These are phyloP conservation scores for Allomyces javanicus DNA, from an alignment of 192 early-diverging fungal species.

Conservation along the genomic window DNA sequence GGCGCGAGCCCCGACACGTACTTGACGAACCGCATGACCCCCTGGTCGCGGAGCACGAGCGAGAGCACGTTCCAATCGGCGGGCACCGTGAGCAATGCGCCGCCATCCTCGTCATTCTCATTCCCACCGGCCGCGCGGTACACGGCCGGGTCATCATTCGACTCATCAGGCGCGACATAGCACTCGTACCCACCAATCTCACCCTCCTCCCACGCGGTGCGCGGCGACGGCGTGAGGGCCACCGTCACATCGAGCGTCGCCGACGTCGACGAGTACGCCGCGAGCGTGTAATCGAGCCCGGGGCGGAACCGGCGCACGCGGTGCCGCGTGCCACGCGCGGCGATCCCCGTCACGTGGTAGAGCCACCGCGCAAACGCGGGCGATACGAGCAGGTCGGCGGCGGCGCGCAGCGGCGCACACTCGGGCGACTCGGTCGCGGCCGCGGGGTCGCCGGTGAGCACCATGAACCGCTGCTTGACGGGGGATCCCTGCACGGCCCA, in stretches of 20 bases:
- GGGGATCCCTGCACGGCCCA: slow-evolving; percentile 46
- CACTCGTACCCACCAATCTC: slow-evolving; percentile 57
- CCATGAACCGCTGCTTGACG: slow-evolving; percentile 40
- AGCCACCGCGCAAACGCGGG: slow-evolving; percentile 42
- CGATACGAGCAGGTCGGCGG: slow-evolving; percentile 23
- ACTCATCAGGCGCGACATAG: slow-evolving; percentile 47
- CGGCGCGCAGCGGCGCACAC: slow-evolving; percentile 13
- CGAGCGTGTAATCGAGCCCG: slow-evolving; percentile 65
- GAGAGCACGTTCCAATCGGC: slow-evolving; percentile 43
- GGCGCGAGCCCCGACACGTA: slow-evolving; percentile 58
- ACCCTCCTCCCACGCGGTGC: slow-evolving; percentile 30
- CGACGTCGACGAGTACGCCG: slow-evolving; percentile 27
- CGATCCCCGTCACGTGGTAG: slow-evolving; percentile 26
- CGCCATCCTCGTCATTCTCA: slow-evolving; percentile 30
- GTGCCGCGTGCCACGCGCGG: slow-evolving; percentile 19
- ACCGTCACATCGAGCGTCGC: slow-evolving; percentile 45
- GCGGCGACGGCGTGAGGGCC: slow-evolving; percentile 17
- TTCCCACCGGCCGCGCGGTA: slow-evolving; percentile 21
- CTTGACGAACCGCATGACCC: slow-evolving; percentile 60
- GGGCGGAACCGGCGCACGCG: slow-evolving; percentile 51
- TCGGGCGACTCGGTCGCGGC: slow-evolving; percentile 1
- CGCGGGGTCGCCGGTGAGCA: slow-evolving; percentile 12
- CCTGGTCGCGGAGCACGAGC: slow-evolving; percentile 50
- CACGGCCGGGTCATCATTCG: slow-evolving; percentile 46
- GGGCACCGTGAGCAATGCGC: slow-evolving; percentile 44